Base-by-base conservation (phyloP, 164 flowering plant species). In the Malania oleifera region DNA sequence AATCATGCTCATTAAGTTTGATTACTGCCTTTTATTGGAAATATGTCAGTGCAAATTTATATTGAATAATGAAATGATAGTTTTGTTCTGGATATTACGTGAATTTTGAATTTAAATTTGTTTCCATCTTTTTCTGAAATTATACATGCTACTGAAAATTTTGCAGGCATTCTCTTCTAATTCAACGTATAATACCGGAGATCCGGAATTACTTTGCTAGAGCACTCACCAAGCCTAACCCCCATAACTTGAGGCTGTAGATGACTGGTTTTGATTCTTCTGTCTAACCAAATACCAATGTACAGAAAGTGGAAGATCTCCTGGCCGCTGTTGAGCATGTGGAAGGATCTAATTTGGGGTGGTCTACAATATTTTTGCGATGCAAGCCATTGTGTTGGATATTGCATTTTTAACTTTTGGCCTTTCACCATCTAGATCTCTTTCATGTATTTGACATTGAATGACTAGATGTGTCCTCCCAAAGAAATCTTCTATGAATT, bases 161-260 rank as follows among this genome's bases (percentile, higher is more conserved):
- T 59, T 73, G 72, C 85, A 93, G 99, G 89, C 77, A 74, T 48
- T 52, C 79, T 31, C 75, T 67, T 37, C 76, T 93, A 52, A 81
- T 93, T 55, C 86, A 82, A 55, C 84, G 88, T 0, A 79, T 85
- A 41, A 56, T 87, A 55, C 97, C 97, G 3, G 97, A 93, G 75
- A 85, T 91, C 44, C 82, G 83, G 20, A 64, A 55, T 54, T 93
- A 90, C 60, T 93, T 90, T 70, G 66, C 67, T 2, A 79, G 69
- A 76, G 86, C 74, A 24, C 80, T 88, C 25, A 75, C 81, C 0
- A 88, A 80, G 73, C 78, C 83, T 54, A 70, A 73, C 70, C 74
- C 45, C 13, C 74, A 63, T 55, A 64, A 52, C 66, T 20, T 41
- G 55, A 73, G 80, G 72, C 64, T 62, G 38, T 81, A 75, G 72